Percentiles rank a stretch among this genome's conserved stretches.
Evolutionary conservation across 2,329 filamentous ascomycete genomes (phyloP).

Genomic region (Coniochaeta hoffmannii): DNA sequence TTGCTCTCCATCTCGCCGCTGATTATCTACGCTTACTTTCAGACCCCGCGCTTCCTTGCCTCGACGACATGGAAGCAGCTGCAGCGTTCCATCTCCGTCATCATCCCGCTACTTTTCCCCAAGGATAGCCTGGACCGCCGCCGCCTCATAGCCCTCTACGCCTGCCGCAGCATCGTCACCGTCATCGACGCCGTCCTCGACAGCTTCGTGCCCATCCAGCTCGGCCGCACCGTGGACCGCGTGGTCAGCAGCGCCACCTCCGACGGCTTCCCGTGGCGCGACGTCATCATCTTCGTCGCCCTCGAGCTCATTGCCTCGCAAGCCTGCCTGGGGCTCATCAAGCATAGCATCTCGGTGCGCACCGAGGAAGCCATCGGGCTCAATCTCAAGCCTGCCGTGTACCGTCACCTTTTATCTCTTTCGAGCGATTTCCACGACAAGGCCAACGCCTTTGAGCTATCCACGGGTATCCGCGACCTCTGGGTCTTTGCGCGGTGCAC

Average conservation of each 20-base stretch:
- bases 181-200: slow-evolving; percentile 67
- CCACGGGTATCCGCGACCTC: too few relatives aligned
- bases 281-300: slow-evolving; percentile 42
- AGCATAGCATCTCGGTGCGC: slow-evolving; percentile 50
- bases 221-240: slow-evolving; percentile 70
- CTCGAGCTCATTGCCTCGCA: slow-evolving; percentile 47
- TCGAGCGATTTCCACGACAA: slow-evolving; percentile 56
- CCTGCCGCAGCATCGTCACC: too few relatives aligned
- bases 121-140: too few relatives aligned
- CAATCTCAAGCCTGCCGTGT: slow-evolving; percentile 45
- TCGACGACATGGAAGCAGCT: too few relatives aligned
- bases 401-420: slow-evolving; percentile 52
- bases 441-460: slow-evolving; percentile 52
- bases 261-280: slow-evolving; percentile 42
- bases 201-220: slow-evolving; percentile 70
- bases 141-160: too few relatives aligned
- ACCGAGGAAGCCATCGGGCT: slow-evolving; percentile 50
- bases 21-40: too few relatives aligned
- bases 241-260: slow-evolving; percentile 44
- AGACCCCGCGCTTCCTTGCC: too few relatives aligned
- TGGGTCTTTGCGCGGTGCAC: too few relatives aligned
- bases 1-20: too few relatives aligned
- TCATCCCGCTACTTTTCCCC: too few relatives aligned
- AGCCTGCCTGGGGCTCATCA: slow-evolving; percentile 44
- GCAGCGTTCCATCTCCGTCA: too few relatives aligned